phyloP scores from a whole-genome alignment of 2,329 filamentous ascomycete genomes.

The Xylariaceae sp. region DNA sequence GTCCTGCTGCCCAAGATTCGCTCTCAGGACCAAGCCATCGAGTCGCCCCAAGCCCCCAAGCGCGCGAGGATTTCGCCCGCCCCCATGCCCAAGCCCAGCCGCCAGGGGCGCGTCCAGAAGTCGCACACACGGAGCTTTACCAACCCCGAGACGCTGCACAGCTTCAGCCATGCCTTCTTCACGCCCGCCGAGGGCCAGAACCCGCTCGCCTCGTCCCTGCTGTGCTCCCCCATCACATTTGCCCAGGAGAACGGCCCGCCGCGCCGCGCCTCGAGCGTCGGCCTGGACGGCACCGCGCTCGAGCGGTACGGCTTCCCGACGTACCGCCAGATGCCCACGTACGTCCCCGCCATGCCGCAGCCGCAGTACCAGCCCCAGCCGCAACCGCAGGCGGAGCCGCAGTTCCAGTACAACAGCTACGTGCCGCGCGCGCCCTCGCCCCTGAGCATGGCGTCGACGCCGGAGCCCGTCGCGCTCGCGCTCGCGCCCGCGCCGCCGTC shows the following conservation, averaged over 20 bases:
- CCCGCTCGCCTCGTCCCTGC: constrained; percentile 39
- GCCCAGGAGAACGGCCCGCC: constrained; percentile 38
- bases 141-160: constrained; percentile 46
- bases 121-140: constrained; percentile 52
- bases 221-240: constrained; percentile 59
- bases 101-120: constrained; percentile 31
- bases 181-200: constrained; percentile 25
- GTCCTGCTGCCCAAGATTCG: constrained; percentile 79
- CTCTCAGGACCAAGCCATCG: constrained; percentile 71
- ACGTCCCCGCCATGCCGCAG: constrained; percentile 29
- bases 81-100: constrained; percentile 26
- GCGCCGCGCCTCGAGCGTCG: constrained; percentile 59
- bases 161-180: constrained; percentile 33
- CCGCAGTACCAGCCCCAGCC: constrained; percentile 17
- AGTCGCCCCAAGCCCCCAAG: constrained; percentile 39
- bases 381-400: constrained; percentile 22
- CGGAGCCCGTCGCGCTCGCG: constrained; percentile 30
- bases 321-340: constrained; percentile 66
- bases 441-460: constrained; percentile 30
- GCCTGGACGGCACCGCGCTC: constrained; percentile 58
- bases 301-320: constrained; percentile 75
- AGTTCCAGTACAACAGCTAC: constrained; percentile 42
- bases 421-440: constrained; percentile 34
- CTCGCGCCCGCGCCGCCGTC: constrained; percentile 31
- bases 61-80: constrained; percentile 48